Percentiles rank a stretch among this genome's conserved stretches.
Conservation (phyloP, 2,329 filamentous ascomycete species). For the Amylocarpus encephaloides region DNA sequence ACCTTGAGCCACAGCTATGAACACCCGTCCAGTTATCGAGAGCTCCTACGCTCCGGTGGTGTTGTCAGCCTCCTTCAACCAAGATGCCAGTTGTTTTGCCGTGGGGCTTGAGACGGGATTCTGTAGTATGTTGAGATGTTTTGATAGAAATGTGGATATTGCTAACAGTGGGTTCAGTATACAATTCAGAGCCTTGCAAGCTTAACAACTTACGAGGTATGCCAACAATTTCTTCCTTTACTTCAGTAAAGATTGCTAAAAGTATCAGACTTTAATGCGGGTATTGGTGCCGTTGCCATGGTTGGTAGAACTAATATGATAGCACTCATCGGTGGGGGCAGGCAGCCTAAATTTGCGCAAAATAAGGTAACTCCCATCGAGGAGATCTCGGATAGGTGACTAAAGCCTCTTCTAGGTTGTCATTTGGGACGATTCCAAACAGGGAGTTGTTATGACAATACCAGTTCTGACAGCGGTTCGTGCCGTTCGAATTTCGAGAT, state of each 20-base stretch:
- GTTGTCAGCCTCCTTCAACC: slow-evolving; percentile 80
- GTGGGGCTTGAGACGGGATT: slow-evolving; percentile 83
- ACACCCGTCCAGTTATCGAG: slow-evolving; percentile 82
- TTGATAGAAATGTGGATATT: neutral
- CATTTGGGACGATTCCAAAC: slow-evolving; percentile 85
- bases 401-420: slow-evolving; percentile 49
- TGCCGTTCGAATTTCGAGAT: slow-evolving; percentile 69
- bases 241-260: slow-evolving; percentile 11
- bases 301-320: slow-evolving; percentile 81
- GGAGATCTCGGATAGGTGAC: neutral
- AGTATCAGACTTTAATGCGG: slow-evolving; percentile 66
- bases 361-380: slow-evolving; percentile 57
- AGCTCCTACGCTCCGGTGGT: slow-evolving; percentile 66
- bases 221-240: slow-evolving; percentile 5
- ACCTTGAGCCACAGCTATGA: slow-evolving; percentile 53
- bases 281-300: slow-evolving; percentile 79
- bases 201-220: slow-evolving; percentile 57
- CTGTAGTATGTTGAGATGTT: slow-evolving; percentile 53
- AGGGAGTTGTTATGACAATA: slow-evolving; percentile 67
- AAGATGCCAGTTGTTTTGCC: slow-evolving; percentile 76
- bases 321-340: slow-evolving; percentile 83
- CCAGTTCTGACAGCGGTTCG: slow-evolving; percentile 75
- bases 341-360: slow-evolving; percentile 75
- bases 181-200: slow-evolving; percentile 65
- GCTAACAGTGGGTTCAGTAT: slow-evolving; percentile 45